Percentiles rank a stretch among this genome's conserved stretches.
Conservation (phyloP, 2,329 filamentous ascomycete species). For the Claviceps sorghi region DNA sequence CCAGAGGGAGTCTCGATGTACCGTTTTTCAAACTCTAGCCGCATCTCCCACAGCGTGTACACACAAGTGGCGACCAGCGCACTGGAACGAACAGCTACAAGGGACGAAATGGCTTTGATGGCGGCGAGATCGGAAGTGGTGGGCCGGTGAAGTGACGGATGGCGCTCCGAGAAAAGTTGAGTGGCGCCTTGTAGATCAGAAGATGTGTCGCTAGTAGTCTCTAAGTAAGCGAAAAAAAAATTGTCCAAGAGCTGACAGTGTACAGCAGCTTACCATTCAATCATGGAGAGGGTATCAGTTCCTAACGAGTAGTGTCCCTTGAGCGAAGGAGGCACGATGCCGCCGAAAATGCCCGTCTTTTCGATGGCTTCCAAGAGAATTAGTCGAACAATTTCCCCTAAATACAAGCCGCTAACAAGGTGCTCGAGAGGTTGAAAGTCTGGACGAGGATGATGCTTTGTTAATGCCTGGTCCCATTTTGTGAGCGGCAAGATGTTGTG, state of each 20-base stretch:
- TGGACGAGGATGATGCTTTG: constrained; percentile 36
- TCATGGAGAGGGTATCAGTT: constrained; percentile 43
- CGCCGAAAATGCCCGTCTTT: constrained; percentile 38
- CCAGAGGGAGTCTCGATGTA: constrained; percentile 17
- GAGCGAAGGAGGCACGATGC: constrained; percentile 39
- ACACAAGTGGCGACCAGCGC: constrained; percentile 44
- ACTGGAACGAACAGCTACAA: constrained; percentile 42
- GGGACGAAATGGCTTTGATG: constrained; percentile 37
- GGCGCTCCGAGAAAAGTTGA: constrained; percentile 32
- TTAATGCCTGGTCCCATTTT: constrained; percentile 43
- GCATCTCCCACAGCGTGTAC: constrained; percentile 44
- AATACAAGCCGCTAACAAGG: constrained; percentile 49
- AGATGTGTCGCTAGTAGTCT: constrained; percentile 26
- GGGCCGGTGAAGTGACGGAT: constrained; percentile 30
- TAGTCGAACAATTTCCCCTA: constrained; percentile 49
- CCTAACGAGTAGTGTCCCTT: constrained; percentile 40
- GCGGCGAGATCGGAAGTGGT: constrained; percentile 33
- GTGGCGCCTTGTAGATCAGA: constrained; percentile 28
- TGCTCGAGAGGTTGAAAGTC: constrained; percentile 49
- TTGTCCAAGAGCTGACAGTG: background rate
- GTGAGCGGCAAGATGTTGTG: constrained; percentile 43
- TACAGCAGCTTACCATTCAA: constrained; percentile 36
- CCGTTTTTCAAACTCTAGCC: constrained; percentile 30
- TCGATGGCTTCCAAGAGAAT: constrained; percentile 44
- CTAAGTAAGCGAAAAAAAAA: background rate